Percentiles rank a stretch among this genome's conserved stretches.
phyloP scores from a whole-genome alignment of 2,329 filamentous ascomycete genomes.

The Ascochyta pisi region DNA sequence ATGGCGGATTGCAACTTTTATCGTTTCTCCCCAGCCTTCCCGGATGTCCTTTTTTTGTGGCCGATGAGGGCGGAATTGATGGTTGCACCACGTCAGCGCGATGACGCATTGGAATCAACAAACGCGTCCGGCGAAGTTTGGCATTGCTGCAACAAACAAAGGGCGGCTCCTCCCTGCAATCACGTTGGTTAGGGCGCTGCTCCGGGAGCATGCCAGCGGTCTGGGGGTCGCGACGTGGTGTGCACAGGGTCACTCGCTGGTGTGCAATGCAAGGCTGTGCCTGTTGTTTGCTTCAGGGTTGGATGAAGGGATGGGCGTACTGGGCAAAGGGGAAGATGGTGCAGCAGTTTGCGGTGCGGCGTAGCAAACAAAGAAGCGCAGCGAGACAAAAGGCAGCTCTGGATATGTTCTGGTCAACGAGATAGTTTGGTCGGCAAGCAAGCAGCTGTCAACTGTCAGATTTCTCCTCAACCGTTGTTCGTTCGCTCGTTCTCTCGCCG shows the following conservation, averaged over 20 bases:
- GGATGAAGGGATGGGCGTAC: background rate
- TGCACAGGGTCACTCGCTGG: constrained; percentile 3
- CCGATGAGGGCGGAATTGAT: background rate
- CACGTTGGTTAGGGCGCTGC: background rate
- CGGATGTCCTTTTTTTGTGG: background rate
- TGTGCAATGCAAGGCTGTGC: constrained; percentile 5
- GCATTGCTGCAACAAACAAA: constrained; percentile 16
- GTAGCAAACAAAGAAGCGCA: constrained; percentile 10
- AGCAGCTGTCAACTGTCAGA: constrained; percentile 2
- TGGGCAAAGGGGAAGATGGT: background rate
- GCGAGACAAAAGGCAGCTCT: background rate
- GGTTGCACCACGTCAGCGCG: constrained; percentile 19
- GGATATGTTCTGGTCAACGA: background rate
- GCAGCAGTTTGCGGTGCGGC: background rate
- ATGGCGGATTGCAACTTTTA: background rate
- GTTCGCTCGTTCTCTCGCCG: constrained; percentile 3
- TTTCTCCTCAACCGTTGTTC: background rate
- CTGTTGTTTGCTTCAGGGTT: background rate
- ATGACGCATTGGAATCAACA: constrained; percentile 21
- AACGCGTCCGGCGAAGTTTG: constrained; percentile 17
- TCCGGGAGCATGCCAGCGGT: background rate
- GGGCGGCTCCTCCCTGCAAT: background rate
- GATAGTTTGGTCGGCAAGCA: background rate
- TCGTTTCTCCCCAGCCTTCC: background rate
- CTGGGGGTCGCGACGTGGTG: background rate